phyloP scores from a whole-genome alignment of 495 filamentous ascomycete genomes.

The Neurospora sp. region DNA sequence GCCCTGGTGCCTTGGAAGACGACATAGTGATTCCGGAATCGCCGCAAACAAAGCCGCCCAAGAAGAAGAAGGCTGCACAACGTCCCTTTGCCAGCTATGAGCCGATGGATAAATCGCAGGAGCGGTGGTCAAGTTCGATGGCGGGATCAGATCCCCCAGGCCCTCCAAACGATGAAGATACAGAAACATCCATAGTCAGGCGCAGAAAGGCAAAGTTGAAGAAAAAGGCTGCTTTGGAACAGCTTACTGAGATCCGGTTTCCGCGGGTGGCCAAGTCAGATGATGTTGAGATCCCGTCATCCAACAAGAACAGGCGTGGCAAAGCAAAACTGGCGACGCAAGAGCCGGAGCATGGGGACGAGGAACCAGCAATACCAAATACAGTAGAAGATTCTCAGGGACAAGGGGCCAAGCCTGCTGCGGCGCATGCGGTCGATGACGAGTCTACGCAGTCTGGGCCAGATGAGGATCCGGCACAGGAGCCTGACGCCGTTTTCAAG shows the following conservation, averaged over 20 bases:
- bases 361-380: conserved; percentile 15
- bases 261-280: conserved; percentile 16
- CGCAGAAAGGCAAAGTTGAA: conserved; percentile 16
- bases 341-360: not conserved
- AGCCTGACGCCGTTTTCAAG: not conserved
- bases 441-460: conserved; percentile 15
- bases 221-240: conserved; percentile 26
- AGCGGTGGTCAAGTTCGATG: conserved; percentile 16
- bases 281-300: conserved; percentile 31
- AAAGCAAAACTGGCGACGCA: conserved; percentile 13
- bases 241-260: conserved; percentile 29
- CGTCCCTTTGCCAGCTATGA: conserved; percentile 23
- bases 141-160: not conserved
- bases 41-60: conserved; percentile 2
- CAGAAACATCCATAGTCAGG: conserved; percentile 9
- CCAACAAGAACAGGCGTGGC: conserved; percentile 16
- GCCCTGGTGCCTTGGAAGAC: conserved; percentile 5
- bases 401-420: not conserved
- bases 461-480: conserved; percentile 7
- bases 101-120: conserved; percentile 25
- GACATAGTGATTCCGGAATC: conserved; percentile 18
- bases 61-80: conserved; percentile 10
- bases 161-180: conserved; percentile 16
- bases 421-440: conserved; percentile 3
- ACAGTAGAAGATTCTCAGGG: conserved; percentile 27